phyloP scores from a whole-genome alignment of 179 eudicot genomes.

The Spinacia oleracea region DNA sequence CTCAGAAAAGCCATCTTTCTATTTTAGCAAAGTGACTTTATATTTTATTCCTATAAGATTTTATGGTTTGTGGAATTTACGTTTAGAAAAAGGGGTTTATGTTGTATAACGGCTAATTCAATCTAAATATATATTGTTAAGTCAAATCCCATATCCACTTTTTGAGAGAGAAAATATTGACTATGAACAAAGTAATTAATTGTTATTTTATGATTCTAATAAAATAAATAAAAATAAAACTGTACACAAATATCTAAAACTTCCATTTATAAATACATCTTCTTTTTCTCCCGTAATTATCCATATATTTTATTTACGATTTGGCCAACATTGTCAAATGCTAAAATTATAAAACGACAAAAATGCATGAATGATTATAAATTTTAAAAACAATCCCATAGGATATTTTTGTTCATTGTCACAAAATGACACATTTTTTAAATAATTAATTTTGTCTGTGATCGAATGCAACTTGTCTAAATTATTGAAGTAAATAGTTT shows the following conservation, averaged over 20 bases:
- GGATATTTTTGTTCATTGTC: too few species aligned
- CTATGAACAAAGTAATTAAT: too few species aligned
- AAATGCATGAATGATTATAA: not conserved
- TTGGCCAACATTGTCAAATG: not conserved
- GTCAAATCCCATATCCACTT: not conserved
- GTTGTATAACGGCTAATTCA: not conserved
- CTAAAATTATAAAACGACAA: not conserved
- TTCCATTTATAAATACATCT: too few species aligned
- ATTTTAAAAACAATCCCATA: not conserved
- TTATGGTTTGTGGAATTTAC: not conserved
- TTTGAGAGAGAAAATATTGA: too few species aligned
- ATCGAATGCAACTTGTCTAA: not conserved
- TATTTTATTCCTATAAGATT: not conserved
- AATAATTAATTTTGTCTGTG: too few species aligned
- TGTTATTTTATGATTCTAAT: too few species aligned
- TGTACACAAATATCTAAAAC: too few species aligned
- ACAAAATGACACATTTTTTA: not conserved
- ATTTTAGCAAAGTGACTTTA: not conserved
- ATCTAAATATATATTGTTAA: not conserved
- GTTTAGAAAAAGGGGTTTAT: not conserved
- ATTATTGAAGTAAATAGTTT: not conserved
- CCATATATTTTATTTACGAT: too few species aligned
- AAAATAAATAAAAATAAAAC: too few species aligned
- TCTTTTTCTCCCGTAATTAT: too few species aligned
- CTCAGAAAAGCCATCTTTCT: not conserved